Conservation (phyloP, 495 filamentous ascomycete species). For the Tuber umbilicatum region DNA sequence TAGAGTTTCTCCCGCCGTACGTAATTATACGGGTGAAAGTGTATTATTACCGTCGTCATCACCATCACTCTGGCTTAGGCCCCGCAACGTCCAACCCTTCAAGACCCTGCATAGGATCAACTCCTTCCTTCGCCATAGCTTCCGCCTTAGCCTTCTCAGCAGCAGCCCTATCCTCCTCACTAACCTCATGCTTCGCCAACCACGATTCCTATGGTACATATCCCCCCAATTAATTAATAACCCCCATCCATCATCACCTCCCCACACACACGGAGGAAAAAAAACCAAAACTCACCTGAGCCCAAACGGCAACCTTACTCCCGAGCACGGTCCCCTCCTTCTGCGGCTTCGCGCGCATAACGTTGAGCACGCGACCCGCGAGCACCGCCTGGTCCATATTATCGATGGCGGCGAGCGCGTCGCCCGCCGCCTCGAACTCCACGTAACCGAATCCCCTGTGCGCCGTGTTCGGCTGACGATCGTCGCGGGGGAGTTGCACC, state of each 20-base stretch:
- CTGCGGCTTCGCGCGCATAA: slow-evolving; percentile 83
- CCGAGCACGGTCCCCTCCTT: slow-evolving; percentile 87
- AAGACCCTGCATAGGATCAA: slow-evolving; percentile 92
- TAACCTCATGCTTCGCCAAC: slow-evolving; percentile 81
- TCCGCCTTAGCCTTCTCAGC: slow-evolving; percentile 53
- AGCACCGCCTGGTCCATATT: slow-evolving; percentile 98
- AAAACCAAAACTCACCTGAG: slow-evolving; percentile 64
- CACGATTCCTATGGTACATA: slow-evolving; percentile 72
- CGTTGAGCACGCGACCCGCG: slow-evolving; percentile 87
- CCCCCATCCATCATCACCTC: not conserved
- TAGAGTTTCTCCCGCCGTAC: not conserved
- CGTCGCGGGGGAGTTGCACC: slow-evolving; percentile 79
- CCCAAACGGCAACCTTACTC: slow-evolving; percentile 94
- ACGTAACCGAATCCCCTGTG: slow-evolving; percentile 96
- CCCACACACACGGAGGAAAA: not conserved
- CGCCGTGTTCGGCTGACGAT: slow-evolving; percentile 54
- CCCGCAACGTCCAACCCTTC: slow-evolving; percentile 91
- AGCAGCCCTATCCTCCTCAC: slow-evolving; percentile 72
- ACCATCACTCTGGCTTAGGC: slow-evolving; percentile 65
- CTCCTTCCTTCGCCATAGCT: slow-evolving; percentile 50
- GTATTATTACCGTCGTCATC: not conserved
- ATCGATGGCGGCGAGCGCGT: slow-evolving; percentile 93
- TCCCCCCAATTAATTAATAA: slow-evolving; percentile 13
- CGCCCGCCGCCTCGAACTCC: slow-evolving; percentile 77
- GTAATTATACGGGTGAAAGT: not conserved